Evolutionary conservation across 176 grass and related monocot species (phyloP), one percentile per base, ranked within the genome.

Genomic region (Cymbopogon citratus): DNA sequence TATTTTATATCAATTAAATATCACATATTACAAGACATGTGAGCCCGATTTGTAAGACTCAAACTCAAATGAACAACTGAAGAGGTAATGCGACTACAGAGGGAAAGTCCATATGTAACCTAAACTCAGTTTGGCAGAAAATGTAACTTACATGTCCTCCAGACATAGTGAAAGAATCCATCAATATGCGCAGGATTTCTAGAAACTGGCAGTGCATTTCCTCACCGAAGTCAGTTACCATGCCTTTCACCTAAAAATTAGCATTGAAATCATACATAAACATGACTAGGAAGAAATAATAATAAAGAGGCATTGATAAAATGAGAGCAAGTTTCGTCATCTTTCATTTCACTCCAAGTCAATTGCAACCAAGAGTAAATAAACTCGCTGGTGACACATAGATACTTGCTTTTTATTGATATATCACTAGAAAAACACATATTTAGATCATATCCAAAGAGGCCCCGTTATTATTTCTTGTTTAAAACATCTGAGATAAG

Each of bases 191-290:
- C 62, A 99, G 87, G 49, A 99, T 96, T 89, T 99, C 97, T 76
- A 92, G 93, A 81, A 99, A 99, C 64, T 96, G 97, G 45, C 93
- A 99, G 76, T 96, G 97, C 97, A 99, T 93, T 77, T 93, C 89
- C 90, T 99, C 97, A 73, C 97, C 87, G 36, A 99, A 91, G 38
- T 99, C 93, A 59, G 88, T 96, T 78, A 93, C 86, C 91, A 99
- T 99, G 59, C 93, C 97, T 83, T 93, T 91, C 67, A 99, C 97
- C 97, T 99, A 89, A 82, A 80, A 87, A 91, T 57, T 84, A 63
- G 28, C 56, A 28, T 11, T 70, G 12, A 16, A 46, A 59, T 76
- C 63, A 48, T 34, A 21, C 76, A 81, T 72, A 75, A 60, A 77
- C 46, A 81, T 66, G 70, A 2, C 35, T 60, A 51, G 28, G 34